Conservation (phyloP, 441 rosid genomes). For the Dalechampia spathulata region DNA sequence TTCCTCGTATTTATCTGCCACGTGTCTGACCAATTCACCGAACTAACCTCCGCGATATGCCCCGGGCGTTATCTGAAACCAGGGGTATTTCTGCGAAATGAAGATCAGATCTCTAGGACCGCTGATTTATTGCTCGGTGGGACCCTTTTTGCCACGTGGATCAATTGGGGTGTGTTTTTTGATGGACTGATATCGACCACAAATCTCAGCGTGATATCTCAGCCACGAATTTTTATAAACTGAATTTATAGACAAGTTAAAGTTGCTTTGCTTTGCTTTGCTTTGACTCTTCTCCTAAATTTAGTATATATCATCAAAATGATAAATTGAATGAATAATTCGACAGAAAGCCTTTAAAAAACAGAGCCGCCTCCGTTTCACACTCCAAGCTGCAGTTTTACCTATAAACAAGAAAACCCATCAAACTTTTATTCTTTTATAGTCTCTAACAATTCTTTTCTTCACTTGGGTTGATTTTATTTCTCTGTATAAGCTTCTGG, state of each 20-base stretch:
- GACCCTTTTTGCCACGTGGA: constrained; percentile 25
- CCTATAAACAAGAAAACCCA: no score
- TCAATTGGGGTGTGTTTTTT: constrained; percentile 20
- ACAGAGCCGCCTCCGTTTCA: constrained; percentile 14
- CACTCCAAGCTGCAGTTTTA: not conserved
- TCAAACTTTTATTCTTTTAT: no score
- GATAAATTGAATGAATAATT: no score
- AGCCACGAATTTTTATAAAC: constrained; percentile 26
- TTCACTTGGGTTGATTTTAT: no score
- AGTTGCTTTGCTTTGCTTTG: not conserved
- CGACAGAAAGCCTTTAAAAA: not conserved
- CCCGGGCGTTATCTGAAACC: no score
- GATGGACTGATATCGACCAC: constrained; percentile 44
- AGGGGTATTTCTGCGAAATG: no score
- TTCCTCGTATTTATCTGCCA: not conserved
- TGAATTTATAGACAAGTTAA: not conserved
- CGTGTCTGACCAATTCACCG: not conserved
- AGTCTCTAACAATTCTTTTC: no score
- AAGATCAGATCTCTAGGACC: not conserved
- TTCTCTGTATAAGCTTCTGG: no score
- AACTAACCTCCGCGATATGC: not conserved
- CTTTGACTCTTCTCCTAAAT: constrained; percentile 14
- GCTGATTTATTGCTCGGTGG: not conserved
- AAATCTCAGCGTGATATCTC: constrained; percentile 17
- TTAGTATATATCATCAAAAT: no score